Evolutionary conservation across 257 asterid genomes (phyloP).

Genomic region (Ilex aquifolium): DNA sequence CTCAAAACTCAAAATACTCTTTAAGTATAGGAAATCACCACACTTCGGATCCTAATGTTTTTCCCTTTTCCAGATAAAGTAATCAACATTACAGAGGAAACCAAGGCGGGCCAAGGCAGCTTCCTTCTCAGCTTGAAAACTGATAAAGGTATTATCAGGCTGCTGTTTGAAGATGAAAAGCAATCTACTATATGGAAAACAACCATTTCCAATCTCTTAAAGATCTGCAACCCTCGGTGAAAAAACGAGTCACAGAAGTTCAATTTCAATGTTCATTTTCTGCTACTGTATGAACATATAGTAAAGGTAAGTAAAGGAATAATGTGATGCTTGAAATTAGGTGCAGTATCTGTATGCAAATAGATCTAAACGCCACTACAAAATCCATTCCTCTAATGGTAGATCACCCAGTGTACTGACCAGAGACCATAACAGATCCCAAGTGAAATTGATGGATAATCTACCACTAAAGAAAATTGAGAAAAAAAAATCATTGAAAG

Average conservation of each 20-base stretch:
- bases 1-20: not conserved
- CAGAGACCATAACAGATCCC: too few species aligned
- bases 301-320: too few species aligned
- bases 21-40: not conserved
- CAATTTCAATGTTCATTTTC: too few species aligned
- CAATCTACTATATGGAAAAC: conserved; percentile 49
- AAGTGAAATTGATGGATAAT: too few species aligned
- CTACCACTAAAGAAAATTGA: too few species aligned
- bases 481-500: too few species aligned
- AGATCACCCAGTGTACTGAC: too few species aligned
- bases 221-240: conserved; percentile 25
- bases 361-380: too few species aligned
- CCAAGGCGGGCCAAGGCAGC: conserved; percentile 23
- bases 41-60: conserved; percentile 5
- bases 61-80: conserved; percentile 43
- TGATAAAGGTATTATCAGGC: conserved; percentile 39
- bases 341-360: too few species aligned
- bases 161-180: conserved; percentile 45
- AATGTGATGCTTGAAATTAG: too few species aligned
- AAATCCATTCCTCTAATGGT: too few species aligned
- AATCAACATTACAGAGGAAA: conserved; percentile 35
- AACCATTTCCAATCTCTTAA: conserved; percentile 41
- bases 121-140: conserved; percentile 43
- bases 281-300: too few species aligned
- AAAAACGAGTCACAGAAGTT: conserved; percentile 10